Conservation (phyloP, 139 green algal species). For the Zygnema cylindricum region DNA sequence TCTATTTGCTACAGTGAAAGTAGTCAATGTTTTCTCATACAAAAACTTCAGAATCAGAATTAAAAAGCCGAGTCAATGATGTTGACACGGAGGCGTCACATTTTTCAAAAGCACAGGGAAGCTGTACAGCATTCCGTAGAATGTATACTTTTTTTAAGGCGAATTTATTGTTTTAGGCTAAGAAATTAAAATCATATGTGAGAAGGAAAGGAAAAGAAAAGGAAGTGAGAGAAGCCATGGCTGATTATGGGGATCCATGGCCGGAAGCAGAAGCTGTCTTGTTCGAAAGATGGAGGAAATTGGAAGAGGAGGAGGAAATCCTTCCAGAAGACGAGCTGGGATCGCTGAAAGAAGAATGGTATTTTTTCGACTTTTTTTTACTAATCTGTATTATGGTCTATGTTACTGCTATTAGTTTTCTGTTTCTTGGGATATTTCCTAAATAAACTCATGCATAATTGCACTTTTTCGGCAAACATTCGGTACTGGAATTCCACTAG, state of each 20-base stretch:
- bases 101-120: neutral
- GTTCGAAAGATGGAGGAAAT: neutral
- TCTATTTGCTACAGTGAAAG: too few species aligned
- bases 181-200: neutral
- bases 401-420: neutral
- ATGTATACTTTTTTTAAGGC: too few species aligned
- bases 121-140: too few species aligned
- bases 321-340: neutral
- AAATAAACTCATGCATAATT: neutral
- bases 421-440: neutral
- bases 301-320: neutral
- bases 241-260: neutral
- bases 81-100: neutral
- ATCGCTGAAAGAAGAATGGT: neutral
- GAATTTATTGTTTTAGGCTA: too few species aligned
- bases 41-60: neutral
- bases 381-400: too few species aligned
- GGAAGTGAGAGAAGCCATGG: neutral
- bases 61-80: neutral
- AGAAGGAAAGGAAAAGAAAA: neutral
- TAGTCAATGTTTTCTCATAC: neutral
- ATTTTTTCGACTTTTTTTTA: neutral
- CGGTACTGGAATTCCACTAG: neutral
- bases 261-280: neutral
- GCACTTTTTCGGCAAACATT: neutral